A percentile compares a stretch with the other conserved stretches of the same genome.
Evolutionary conservation across 805 yeast genomes (phyloP).

Genomic region (Debaryomyces hansenii): DNA sequence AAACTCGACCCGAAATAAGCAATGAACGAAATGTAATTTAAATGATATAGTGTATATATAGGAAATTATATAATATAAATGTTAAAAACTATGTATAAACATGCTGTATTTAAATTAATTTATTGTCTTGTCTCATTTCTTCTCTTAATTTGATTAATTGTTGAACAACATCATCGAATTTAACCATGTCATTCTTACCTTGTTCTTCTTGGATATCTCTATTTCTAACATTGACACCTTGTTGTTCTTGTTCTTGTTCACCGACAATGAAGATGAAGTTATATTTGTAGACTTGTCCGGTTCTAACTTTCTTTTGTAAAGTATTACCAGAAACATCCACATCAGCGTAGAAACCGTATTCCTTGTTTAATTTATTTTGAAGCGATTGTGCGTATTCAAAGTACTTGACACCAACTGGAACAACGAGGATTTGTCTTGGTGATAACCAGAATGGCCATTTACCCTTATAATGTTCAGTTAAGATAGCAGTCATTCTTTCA

Average conservation of each 20-base stretch:
- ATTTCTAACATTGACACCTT: constrained; percentile 91
- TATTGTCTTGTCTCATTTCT: constrained; percentile 74
- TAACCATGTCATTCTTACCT: constrained; percentile 83
- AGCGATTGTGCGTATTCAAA: constrained; percentile 86
- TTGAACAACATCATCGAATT: constrained; percentile 67
- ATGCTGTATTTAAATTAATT: constrained; percentile 15
- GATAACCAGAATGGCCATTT: constrained; percentile 99
- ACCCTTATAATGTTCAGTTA: constrained; percentile 97
- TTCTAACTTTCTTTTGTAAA: constrained; percentile 96
- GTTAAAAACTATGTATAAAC: background rate
- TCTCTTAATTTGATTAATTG: constrained; percentile 69
- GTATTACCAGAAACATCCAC: constrained; percentile 95
- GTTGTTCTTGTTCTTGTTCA: constrained; percentile 80
- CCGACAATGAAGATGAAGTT: constrained; percentile 97
- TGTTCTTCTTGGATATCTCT: constrained; percentile 93
- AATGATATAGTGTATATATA: too few species aligned
- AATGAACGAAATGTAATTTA: too few species aligned
- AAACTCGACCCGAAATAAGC: too few species aligned
- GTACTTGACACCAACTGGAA: constrained; percentile 95
- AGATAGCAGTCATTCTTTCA: constrained; percentile 98
- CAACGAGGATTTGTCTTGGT: constrained; percentile 96
- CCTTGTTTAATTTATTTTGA: constrained; percentile 60
- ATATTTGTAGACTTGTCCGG: constrained; percentile 90
- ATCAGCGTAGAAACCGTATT: constrained; percentile 85
- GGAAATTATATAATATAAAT: background rate